These are phyloP conservation scores for Naganishia sp. DNA, from an alignment of 1,284 basidiomycete species.

Conservation along the genomic window DNA sequence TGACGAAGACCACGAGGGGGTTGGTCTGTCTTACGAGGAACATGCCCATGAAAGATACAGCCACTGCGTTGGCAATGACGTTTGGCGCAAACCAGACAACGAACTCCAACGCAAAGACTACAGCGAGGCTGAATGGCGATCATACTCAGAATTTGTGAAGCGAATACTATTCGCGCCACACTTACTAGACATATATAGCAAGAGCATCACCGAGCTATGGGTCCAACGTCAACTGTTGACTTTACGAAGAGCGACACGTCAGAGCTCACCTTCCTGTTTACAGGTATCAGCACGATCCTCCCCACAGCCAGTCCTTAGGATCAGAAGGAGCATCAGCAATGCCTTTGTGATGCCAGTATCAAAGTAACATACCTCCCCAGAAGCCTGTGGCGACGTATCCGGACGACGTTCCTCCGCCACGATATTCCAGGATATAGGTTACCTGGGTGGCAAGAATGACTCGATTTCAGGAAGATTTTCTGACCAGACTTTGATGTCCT, in stretches of 20 bases:
- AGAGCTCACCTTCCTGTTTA: constrained; percentile 21
- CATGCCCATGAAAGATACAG: constrained; percentile 29
- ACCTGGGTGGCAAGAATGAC: constrained; percentile 1
- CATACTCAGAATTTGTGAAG: background rate
- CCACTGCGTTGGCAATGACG: constrained; percentile 28
- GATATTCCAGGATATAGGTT: constrained; percentile 23
- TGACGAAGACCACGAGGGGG: background rate
- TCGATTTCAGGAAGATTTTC: background rate
- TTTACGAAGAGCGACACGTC: background rate
- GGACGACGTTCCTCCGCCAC: constrained; percentile 18
- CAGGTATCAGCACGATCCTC: constrained; percentile 23
- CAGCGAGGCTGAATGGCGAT: background rate
- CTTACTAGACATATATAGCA: constrained; percentile 25
- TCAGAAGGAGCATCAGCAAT: no score
- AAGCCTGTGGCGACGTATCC: constrained; percentile 29
- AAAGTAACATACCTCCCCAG: constrained; percentile 23
- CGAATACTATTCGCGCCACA: background rate
- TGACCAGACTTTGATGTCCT: background rate
- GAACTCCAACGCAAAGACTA: constrained; percentile 5
- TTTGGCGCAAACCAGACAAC: constrained; percentile 31
- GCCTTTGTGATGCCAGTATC: no score
- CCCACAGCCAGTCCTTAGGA: constrained; percentile 21
- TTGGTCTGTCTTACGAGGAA: constrained; percentile 25
- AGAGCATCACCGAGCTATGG: constrained; percentile 17
- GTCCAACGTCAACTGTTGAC: background rate